Conservation (phyloP, 176 grass and related monocot genomes). For the Ensete glaucum region DNA sequence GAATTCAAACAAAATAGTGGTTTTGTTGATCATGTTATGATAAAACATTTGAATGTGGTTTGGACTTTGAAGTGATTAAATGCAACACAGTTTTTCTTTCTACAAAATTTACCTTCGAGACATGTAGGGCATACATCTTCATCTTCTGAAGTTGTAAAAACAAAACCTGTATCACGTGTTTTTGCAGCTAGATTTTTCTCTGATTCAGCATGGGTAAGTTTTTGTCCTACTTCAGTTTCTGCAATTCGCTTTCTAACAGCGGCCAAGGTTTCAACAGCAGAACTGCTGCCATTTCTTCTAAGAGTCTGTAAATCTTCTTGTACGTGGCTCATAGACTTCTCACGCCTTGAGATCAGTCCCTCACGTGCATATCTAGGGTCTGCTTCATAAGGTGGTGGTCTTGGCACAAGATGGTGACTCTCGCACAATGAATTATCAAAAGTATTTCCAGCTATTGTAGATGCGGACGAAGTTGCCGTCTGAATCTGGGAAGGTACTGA, state of each 20-base stretch:
- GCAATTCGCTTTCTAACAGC: slow-evolving; percentile 29
- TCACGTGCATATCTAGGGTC: slow-evolving; percentile 68
- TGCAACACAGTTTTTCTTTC: background rate
- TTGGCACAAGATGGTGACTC: slow-evolving; percentile 59
- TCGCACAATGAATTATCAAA: slow-evolving; percentile 25
- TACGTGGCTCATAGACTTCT: slow-evolving; percentile 50
- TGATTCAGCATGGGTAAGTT: slow-evolving; percentile 40
- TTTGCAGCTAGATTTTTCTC: slow-evolving; percentile 22
- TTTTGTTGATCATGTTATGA: background rate
- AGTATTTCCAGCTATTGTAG: background rate
- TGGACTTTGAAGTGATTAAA: background rate
- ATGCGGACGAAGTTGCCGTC: background rate
- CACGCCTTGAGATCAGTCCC: slow-evolving; percentile 45
- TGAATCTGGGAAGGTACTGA: slow-evolving; percentile 4
- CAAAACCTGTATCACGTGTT: slow-evolving; percentile 30
- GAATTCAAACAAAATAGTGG: too few relatives aligned
- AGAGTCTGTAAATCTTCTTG: slow-evolving; percentile 68
- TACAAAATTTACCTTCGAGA: slow-evolving; percentile 61
- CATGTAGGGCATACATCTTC: slow-evolving; percentile 96
- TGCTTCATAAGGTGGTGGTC: slow-evolving; percentile 63
- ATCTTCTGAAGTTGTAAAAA: slow-evolving; percentile 45
- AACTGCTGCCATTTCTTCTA: slow-evolving; percentile 25
- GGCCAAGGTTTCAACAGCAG: slow-evolving; percentile 6
- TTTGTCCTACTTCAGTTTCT: slow-evolving; percentile 59
- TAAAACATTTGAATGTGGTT: background rate